Conservation (phyloP, 1,284 basidiomycete genomes). For the Pterulicium gracile region DNA sequence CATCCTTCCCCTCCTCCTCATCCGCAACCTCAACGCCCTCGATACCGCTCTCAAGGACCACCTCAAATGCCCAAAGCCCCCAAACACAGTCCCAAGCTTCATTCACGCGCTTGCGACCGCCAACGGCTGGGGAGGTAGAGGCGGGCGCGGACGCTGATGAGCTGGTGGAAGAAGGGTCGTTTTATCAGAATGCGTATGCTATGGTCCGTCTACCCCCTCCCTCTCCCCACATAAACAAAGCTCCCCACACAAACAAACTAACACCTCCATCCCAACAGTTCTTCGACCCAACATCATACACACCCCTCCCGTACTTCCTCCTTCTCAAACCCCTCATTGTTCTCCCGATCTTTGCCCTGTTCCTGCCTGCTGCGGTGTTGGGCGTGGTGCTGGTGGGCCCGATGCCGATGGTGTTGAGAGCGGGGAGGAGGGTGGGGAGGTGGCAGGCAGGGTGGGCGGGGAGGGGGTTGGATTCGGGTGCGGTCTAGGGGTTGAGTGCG, state of each 20-base stretch:
- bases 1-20: constrained; percentile 50
- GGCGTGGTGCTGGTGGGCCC: constrained; percentile 48
- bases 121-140: constrained; percentile 40
- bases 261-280: constrained; percentile 45
- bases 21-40: too few species aligned
- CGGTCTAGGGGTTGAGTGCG: background rate
- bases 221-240: constrained; percentile 38
- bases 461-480: constrained; percentile 32
- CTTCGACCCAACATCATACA: constrained; percentile 67
- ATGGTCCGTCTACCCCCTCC: too few species aligned
- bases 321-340: constrained; percentile 75
- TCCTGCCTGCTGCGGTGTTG: constrained; percentile 48
- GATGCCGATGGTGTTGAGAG: constrained; percentile 52
- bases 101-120: constrained; percentile 49
- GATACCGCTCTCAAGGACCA: too few species aligned
- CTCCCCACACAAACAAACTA: constrained; percentile 70
- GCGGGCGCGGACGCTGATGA: constrained; percentile 21
- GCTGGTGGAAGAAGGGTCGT: too few species aligned
- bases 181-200: too few species aligned
- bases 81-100: too few species aligned
- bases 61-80: too few species aligned
- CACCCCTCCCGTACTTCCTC: constrained; percentile 75
- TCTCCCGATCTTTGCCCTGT: constrained; percentile 44
- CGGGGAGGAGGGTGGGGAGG: constrained; percentile 51
- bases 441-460: constrained; percentile 77